Evolutionary conservation across 345 rosid species (phyloP).

Genomic region (Camelina neglecta): DNA sequence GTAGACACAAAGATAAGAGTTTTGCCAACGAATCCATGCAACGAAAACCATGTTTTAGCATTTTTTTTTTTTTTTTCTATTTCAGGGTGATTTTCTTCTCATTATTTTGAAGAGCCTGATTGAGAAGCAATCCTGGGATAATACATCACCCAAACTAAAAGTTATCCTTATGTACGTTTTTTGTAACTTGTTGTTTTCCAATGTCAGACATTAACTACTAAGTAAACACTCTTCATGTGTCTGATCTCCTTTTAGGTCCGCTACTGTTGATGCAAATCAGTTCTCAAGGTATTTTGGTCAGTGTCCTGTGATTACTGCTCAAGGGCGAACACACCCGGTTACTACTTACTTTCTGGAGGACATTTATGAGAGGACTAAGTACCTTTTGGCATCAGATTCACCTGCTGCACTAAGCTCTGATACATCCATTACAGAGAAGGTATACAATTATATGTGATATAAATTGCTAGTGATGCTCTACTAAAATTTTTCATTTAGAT

Average conservation of each 20-base stretch:
- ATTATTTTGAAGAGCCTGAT: constrained; percentile 87
- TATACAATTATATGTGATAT: constrained; percentile 10
- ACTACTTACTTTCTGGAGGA: constrained; percentile 82
- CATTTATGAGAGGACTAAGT: constrained; percentile 69
- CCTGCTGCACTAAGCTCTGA: constrained; percentile 70
- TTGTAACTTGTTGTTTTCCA: constrained; percentile 14
- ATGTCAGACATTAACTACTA: constrained; percentile 7
- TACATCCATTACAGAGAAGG: constrained; percentile 61
- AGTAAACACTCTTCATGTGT: constrained; percentile 17
- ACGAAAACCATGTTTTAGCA: not conserved
- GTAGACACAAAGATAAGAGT: not conserved
- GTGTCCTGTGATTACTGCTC: constrained; percentile 88
- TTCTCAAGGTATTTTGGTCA: constrained; percentile 85
- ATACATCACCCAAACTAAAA: constrained; percentile 60
- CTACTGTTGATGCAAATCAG: constrained; percentile 87
- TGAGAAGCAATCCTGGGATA: constrained; percentile 71
- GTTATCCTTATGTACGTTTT: constrained; percentile 82
- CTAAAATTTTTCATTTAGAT: constrained; percentile 6
- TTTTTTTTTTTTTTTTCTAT: not conserved
- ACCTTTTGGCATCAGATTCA: constrained; percentile 84
- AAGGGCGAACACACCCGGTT: constrained; percentile 92
- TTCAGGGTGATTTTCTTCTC: constrained; percentile 92
- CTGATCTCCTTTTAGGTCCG: constrained; percentile 65
- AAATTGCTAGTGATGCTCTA: constrained; percentile 2
- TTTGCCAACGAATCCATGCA: constrained; percentile 9